A percentile compares a stretch with the other conserved stretches of the same genome.
These are phyloP conservation scores for Cyamopsis tetragonoloba DNA, from an alignment of 306 rosid species.

Conservation along the genomic window DNA sequence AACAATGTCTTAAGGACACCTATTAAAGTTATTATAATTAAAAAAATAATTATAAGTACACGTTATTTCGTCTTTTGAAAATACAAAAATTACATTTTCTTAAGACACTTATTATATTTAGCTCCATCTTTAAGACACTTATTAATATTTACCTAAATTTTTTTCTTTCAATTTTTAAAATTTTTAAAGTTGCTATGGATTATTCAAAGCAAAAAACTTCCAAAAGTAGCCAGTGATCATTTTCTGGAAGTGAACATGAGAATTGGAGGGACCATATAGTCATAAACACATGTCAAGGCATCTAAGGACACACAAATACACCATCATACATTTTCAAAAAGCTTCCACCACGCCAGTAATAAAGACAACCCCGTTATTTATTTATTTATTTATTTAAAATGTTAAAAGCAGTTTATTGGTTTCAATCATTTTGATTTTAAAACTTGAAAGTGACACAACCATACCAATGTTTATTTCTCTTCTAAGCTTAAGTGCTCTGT, in stretches of 20 bases:
- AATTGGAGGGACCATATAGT: slow-evolving; percentile 28
- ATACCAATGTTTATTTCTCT: neutral
- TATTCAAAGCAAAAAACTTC: too few relatives aligned
- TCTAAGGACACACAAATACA: slow-evolving; percentile 27
- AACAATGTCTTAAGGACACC: too few relatives aligned
- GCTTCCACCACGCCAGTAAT: slow-evolving; percentile 32
- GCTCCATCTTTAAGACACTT: too few relatives aligned
- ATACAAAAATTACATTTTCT: too few relatives aligned
- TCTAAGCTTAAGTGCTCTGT: slow-evolving; percentile 17
- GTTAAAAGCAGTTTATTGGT: neutral
- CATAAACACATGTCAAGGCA: slow-evolving; percentile 38
- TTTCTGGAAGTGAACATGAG: slow-evolving; percentile 20
- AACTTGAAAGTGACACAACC: slow-evolving; percentile 22
- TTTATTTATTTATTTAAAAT: too few relatives aligned
- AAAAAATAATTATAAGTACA: too few relatives aligned
- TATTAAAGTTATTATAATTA: too few relatives aligned
- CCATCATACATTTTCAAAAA: slow-evolving; percentile 29
- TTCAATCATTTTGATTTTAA: slow-evolving; percentile 17
- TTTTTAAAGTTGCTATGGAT: too few relatives aligned
- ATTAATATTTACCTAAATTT: too few relatives aligned
- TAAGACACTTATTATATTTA: too few relatives aligned
- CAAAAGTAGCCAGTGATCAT: slow-evolving; percentile 5
- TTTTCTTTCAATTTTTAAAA: too few relatives aligned
- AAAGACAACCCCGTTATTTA: slow-evolving; percentile 32
- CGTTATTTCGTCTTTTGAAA: too few relatives aligned